A percentile compares a stretch with the other conserved stretches of the same genome.
phyloP scores from a whole-genome alignment of 495 filamentous ascomycete species.

The Xylaria scruposa region DNA sequence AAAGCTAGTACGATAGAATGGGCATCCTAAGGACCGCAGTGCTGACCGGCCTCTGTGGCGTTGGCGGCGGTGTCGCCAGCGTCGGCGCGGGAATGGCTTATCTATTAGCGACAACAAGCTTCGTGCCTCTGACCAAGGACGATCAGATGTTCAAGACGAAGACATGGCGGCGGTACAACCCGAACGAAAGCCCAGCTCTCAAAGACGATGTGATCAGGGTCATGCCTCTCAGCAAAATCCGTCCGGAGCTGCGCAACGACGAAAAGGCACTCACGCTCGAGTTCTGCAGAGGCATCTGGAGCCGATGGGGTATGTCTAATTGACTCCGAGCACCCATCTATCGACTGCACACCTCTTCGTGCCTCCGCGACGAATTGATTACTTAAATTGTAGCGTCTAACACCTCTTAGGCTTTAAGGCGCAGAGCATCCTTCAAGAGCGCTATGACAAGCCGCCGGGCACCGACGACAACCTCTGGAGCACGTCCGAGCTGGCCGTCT shows the following conservation, averaged over 20 bases:
- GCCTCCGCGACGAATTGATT: slow-evolving; percentile 3
- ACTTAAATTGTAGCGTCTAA: background rate
- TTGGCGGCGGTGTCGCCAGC: slow-evolving; percentile 36
- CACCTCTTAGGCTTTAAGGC: slow-evolving; percentile 61
- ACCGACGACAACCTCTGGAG: slow-evolving; percentile 71
- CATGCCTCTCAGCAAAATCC: slow-evolving; percentile 67
- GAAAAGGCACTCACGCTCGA: slow-evolving; percentile 64
- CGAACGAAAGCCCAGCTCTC: slow-evolving; percentile 63
- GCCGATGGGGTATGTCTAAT: slow-evolving; percentile 63
- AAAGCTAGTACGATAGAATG: slow-evolving; percentile 40
- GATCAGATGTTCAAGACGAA: slow-evolving; percentile 68
- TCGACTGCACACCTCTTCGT: background rate
- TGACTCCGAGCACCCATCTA: background rate
- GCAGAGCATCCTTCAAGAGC: slow-evolving; percentile 66
- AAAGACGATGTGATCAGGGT: slow-evolving; percentile 68
- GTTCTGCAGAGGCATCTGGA: slow-evolving; percentile 71
- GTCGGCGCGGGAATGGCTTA: slow-evolving; percentile 42
- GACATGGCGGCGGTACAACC: slow-evolving; percentile 64
- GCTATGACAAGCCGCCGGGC: slow-evolving; percentile 66
- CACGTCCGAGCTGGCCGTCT: slow-evolving; percentile 56
- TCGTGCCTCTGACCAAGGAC: slow-evolving; percentile 54
- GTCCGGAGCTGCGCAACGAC: slow-evolving; percentile 67
- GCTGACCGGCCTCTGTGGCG: slow-evolving; percentile 48
- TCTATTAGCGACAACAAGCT: slow-evolving; percentile 37
- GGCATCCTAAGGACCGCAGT: slow-evolving; percentile 53